Conservation (phyloP, 2,329 filamentous ascomycete genomes). For the Paecilomyces dactylethromorphus region DNA sequence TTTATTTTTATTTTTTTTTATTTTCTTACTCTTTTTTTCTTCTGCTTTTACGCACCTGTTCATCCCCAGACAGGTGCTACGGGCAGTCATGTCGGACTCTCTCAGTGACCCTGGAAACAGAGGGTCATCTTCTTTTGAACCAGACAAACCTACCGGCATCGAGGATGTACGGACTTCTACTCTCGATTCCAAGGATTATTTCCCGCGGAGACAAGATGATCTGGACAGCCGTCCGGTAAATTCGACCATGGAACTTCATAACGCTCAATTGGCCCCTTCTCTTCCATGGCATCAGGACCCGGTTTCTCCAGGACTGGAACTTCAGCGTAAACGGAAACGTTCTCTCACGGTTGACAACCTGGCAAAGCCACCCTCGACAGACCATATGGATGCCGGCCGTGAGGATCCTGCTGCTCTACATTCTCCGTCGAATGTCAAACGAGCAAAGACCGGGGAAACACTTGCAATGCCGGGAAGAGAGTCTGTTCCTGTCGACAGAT, state of each 20-base stretch:
- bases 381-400: not conserved
- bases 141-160: conserved; percentile 8
- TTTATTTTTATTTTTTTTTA: conserved; percentile 1
- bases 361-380: not conserved
- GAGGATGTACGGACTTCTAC: conserved; percentile 3
- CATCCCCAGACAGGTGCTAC: conserved; percentile 2
- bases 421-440: conserved; percentile 5
- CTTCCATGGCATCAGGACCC: not conserved
- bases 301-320: not conserved
- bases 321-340: conserved; percentile 9
- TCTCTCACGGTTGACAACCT: conserved; percentile 1
- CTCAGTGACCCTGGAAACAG: conserved; percentile 7
- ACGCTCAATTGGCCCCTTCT: not conserved
- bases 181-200: not conserved
- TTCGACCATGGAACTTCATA: not conserved
- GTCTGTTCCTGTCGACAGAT: conserved; percentile 10
- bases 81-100: conserved; percentile 8
- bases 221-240: not conserved
- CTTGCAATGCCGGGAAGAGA: not conserved
- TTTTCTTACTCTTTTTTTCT: conserved; percentile 1
- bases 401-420: not conserved
- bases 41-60: not conserved
- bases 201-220: not conserved
- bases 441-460: conserved; percentile 9
- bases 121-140: conserved; percentile 13